Base-by-base conservation (phyloP, 345 rosid genomes). In the Citrus cavaleriei region DNA sequence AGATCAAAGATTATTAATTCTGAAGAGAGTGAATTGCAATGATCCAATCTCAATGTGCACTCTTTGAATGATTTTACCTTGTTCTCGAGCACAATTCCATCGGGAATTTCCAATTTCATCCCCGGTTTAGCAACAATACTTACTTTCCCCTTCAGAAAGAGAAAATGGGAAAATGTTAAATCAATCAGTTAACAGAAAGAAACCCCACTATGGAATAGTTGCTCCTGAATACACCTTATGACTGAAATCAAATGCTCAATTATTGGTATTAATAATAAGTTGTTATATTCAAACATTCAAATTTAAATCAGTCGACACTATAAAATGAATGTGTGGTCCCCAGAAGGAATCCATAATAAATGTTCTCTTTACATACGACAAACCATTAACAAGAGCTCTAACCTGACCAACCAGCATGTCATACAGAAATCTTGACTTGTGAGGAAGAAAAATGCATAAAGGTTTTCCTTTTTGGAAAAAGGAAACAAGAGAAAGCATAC, bases 91-190 rank as follows among this genome's bases (percentile, higher is more conserved):
- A 84, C 80, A 0, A 34, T 72, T 34, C 88, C 84, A 3, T 86
- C 88, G 0, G 94, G 92, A 80, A 91, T 86, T 76, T 82, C 88
- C 72, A 89, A 35, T 77, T 57, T 80, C 42, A n/a, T 58, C 22
- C 91, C 92, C 21, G 91, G 89, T 65, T 76, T 65, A 10, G 89
- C 90, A 51, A 70, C 80, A 51, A 91, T 87, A 35, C 81, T 79
- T 62, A 89, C 89, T 22, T 59, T 84, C 67, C 92, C 92, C 91
- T 88, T 12, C 32, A 61, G 51, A 10, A 46, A 35, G 4, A 32
- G 42, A 46, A 69, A 25, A 34, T 12, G 3, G 6, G 14, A 76
- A 6, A 21, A 37, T 28, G 57, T 74, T 59, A 4, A 51, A 25
- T 51, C 32, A 51, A 60, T 4, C 58, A 18, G 58, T 18, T 18